Conservation (phyloP, 75 land plant genomes). For the Larix kaempferi region DNA sequence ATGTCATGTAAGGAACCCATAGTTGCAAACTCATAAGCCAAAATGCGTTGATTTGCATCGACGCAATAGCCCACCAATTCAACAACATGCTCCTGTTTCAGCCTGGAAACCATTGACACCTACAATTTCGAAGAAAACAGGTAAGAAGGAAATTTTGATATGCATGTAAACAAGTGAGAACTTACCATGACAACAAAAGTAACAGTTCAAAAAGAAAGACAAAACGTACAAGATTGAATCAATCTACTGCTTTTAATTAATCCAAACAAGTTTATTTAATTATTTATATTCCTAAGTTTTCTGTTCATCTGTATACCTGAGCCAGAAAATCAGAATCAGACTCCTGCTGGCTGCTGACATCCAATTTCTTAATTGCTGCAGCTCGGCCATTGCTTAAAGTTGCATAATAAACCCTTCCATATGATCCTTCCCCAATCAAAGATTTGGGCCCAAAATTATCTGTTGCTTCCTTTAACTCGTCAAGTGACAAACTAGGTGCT, state of each 20-base stretch:
- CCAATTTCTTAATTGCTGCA: slow-evolving; percentile 72
- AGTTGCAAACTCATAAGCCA: slow-evolving; percentile 41
- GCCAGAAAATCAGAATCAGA: background rate
- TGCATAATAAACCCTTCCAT: slow-evolving; percentile 82
- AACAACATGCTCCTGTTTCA: slow-evolving; percentile 41
- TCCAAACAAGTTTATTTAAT: no score
- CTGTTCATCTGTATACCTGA: background rate
- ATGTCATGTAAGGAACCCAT: slow-evolving; percentile 47
- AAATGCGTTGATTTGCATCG: slow-evolving; percentile 30
- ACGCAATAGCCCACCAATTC: slow-evolving; percentile 47
- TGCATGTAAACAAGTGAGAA: background rate
- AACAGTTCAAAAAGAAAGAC: background rate
- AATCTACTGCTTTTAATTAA: no score
- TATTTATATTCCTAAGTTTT: no score
- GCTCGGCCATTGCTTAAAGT: slow-evolving; percentile 38
- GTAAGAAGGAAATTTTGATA: background rate
- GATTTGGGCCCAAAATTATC: slow-evolving; percentile 79
- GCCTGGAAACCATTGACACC: slow-evolving; percentile 45
- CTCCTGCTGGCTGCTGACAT: slow-evolving; percentile 27
- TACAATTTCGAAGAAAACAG: background rate
- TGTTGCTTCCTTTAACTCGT: slow-evolving; percentile 64
- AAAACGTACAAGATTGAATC: background rate
- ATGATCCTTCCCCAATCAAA: slow-evolving; percentile 79
- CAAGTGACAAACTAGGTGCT: slow-evolving; percentile 49
- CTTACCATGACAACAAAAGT: background rate